phyloP scores from a whole-genome alignment of 352 stramenopile genomes.

The Hyaloperonospora brassicae region DNA sequence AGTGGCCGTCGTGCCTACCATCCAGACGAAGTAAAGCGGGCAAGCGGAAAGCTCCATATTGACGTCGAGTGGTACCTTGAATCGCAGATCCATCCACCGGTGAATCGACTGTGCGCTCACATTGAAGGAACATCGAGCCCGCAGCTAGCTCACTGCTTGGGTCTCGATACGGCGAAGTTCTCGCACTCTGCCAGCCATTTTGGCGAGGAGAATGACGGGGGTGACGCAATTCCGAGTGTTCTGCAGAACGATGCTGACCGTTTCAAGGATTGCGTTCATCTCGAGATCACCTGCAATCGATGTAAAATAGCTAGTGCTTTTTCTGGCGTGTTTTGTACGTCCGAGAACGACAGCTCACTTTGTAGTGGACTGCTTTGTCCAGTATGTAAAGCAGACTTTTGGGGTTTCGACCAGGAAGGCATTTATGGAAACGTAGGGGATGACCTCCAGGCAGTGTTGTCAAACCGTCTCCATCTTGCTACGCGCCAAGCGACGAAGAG shows the following conservation, averaged over 20 bases:
- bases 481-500: constrained; percentile 70
- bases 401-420: constrained; percentile 71
- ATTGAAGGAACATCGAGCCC: constrained; percentile 95
- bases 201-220: constrained; percentile 79
- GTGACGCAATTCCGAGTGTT: constrained; percentile 83
- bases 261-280: constrained; percentile 79
- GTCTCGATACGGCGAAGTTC: constrained; percentile 94
- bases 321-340: constrained; percentile 57
- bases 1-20: constrained; percentile 75
- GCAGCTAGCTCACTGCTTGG: constrained; percentile 93
- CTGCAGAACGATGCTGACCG: constrained; percentile 82
- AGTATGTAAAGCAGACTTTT: constrained; percentile 71
- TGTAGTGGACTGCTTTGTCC: constrained; percentile 60
- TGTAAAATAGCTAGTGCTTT: constrained; percentile 68
- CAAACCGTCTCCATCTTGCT: constrained; percentile 75
- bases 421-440: constrained; percentile 67
- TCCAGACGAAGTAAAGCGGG: constrained; percentile 74
- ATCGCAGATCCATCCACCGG: constrained; percentile 93
- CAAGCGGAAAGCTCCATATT: constrained; percentile 78
- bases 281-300: constrained; percentile 64
- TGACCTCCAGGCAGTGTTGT: constrained; percentile 67
- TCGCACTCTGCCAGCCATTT: constrained; percentile 68
- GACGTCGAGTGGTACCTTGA: constrained; percentile 97
- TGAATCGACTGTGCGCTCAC: constrained; percentile 96
- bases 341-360: constrained; percentile 22